Evolutionary conservation across 352 stramenopile species (phyloP).

Genomic region (Halophytophthora polymorphica): DNA sequence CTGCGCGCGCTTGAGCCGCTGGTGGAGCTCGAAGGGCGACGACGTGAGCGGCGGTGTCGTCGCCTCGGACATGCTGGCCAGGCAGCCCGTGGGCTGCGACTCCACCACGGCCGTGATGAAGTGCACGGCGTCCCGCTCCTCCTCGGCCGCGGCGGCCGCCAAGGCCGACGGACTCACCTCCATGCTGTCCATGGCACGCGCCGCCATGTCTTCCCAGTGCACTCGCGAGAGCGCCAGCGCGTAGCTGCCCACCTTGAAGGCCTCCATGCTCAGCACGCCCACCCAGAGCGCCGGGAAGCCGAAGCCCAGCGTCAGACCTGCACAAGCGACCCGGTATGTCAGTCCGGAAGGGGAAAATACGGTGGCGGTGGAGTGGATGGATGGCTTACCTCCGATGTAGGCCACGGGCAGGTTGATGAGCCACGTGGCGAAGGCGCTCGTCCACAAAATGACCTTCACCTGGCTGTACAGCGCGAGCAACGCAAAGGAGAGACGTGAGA

Average conservation of each 20-base stretch:
- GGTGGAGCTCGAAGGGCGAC: constrained; percentile 33
- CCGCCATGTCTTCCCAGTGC: constrained; percentile 47
- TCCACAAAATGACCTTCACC: constrained; percentile 61
- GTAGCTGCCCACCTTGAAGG: constrained; percentile 62
- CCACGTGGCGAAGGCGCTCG: constrained; percentile 63
- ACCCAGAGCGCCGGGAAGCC: constrained; percentile 65
- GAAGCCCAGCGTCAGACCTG: constrained; percentile 43
- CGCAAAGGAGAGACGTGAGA: constrained; percentile 5
- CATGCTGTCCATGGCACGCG: constrained; percentile 41
- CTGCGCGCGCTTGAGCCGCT: constrained; percentile 19
- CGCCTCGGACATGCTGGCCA: constrained; percentile 37
- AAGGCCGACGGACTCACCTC: constrained; percentile 21
- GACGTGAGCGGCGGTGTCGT: constrained; percentile 38
- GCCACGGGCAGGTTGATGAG: constrained; percentile 60
- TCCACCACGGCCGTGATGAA: constrained; percentile 61
- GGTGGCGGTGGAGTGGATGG: too few relatives aligned
- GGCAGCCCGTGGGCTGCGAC: constrained; percentile 52
- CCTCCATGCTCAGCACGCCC: constrained; percentile 59
- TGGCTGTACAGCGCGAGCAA: constrained; percentile 23
- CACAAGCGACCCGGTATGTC: not conserved
- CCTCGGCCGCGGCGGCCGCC: constrained; percentile 27
- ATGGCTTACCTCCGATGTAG: constrained; percentile 35
- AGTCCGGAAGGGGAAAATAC: not conserved
- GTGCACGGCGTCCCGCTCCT: constrained; percentile 53
- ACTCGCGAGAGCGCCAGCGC: constrained; percentile 36